Conservation (phyloP, 2,329 filamentous ascomycete genomes). For the Colletotrichum sp. region DNA sequence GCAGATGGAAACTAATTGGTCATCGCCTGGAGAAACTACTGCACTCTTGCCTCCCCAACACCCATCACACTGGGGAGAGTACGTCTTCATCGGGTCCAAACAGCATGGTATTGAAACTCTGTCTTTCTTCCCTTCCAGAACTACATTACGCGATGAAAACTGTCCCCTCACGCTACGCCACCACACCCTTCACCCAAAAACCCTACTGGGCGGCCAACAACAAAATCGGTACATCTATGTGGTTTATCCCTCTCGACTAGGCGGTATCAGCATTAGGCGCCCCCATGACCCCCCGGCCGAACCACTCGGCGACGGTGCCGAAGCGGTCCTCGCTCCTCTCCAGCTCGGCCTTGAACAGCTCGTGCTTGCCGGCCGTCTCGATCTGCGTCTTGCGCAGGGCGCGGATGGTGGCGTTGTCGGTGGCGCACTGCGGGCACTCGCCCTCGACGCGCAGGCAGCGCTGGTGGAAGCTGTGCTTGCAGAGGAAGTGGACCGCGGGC, state of each 20-base stretch:
- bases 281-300: constrained; percentile 90
- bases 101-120: neutral
- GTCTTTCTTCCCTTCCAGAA: neutral
- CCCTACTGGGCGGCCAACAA: neutral
- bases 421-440: constrained; percentile 87
- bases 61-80: neutral
- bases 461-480: constrained; percentile 97
- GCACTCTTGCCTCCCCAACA: neutral
- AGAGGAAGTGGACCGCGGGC: constrained; percentile 93
- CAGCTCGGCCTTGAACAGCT: constrained; percentile 84
- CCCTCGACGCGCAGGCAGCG: constrained; percentile 70
- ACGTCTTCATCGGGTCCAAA: neutral
- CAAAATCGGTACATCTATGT: neutral
- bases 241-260: neutral
- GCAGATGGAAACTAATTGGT: neutral
- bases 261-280: constrained; percentile 37
- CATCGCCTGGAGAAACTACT: neutral
- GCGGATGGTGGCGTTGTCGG: constrained; percentile 85
- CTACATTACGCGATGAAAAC: neutral
- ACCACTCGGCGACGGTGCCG: constrained; percentile 92
- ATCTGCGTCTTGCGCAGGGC: constrained; percentile 87
- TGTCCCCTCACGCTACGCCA: neutral
- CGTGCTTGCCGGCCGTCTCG: constrained; percentile 85
- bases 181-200: neutral
- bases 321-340: constrained; percentile 82